Evolutionary conservation across 1,284 basidiomycete genomes (phyloP), one percentile per base, ranked within the genome.

Genomic region (Megacollybia platyphylla): DNA sequence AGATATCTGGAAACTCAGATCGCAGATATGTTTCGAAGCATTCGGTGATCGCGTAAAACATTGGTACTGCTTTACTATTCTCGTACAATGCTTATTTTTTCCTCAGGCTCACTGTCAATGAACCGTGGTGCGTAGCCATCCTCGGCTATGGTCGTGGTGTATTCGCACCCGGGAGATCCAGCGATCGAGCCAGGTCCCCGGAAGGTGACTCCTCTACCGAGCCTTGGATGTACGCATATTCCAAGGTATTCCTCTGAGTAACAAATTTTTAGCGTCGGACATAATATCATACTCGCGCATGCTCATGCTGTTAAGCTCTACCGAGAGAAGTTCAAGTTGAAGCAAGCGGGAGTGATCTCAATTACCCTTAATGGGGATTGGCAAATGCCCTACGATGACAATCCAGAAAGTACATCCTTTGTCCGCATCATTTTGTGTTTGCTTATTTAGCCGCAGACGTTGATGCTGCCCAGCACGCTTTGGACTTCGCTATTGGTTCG

Each of bases 21-120:
- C 45, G 30, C 47, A 76, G 68, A 59, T 79, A 24, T 82, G 81
- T 58, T 88, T 86, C 54, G 66, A 78, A 42, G 66, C 72, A 10
- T 86, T 79, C 50, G 85, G 85, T 6, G 80, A 83, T 57, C 65
- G 80, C 28, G 83, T 87, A 46, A 80, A 83, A 57, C 65, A 82
- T 57, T 87, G 84, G 83, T 76, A 46, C 35, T 24, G 20, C 52
- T 17, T 36, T 26, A 26, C 18, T 40, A 29, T 38, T 18, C 3
- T 39, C 20, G 11, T 36, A 24, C 2, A 13, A 11, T 30, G 27
- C 10, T 15, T 7, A 26, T 11, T 36, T 44, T 47, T 44, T 47
- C 27, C 39, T 11, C 38, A 78, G 76, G 77, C 62, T 79, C 37
- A 81, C 77, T 0, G 59, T 81, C 57, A 86, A 86, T 56, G 82